A percentile compares a stretch with the other conserved stretches of the same genome.
phyloP scores from a whole-genome alignment of 306 rosid species.

The Rosa lucieae region DNA sequence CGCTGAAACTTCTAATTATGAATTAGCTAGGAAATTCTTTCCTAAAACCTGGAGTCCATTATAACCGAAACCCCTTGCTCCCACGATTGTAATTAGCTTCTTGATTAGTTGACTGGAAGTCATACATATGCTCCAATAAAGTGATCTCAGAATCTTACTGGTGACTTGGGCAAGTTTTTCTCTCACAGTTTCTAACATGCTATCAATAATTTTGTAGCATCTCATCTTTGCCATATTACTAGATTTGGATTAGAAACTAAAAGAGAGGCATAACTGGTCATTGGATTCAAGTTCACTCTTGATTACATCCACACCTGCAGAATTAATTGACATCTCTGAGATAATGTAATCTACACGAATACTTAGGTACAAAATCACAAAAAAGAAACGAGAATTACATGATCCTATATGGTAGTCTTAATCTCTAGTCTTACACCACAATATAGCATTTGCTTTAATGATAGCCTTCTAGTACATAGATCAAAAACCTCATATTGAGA shows the following conservation, averaged over 20 bases:
- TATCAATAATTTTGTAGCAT: not conserved
- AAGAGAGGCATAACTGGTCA: not conserved
- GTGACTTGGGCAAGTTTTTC: not conserved
- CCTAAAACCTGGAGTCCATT: not conserved
- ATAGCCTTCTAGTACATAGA: not conserved
- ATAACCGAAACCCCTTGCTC: not conserved
- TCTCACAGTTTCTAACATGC: not conserved
- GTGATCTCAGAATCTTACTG: not conserved
- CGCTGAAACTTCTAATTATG: not conserved
- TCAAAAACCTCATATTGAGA: slow-evolving; percentile 54
- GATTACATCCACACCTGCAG: not conserved
- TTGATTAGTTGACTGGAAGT: not conserved
- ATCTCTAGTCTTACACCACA: not conserved
- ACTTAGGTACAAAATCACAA: not conserved
- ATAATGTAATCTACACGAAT: not conserved
- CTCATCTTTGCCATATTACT: not conserved
- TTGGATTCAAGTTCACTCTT: not conserved
- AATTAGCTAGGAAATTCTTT: not conserved
- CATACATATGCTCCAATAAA: not conserved
- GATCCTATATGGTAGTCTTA: not conserved
- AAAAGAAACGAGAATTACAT: not conserved
- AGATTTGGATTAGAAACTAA: not conserved
- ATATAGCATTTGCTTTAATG: not conserved
- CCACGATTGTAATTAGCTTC: not conserved
- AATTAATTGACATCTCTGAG: not conserved